Evolutionary conservation across 139 green algal genomes (phyloP).

Genomic region (Diplosphaera chodatii): DNA sequence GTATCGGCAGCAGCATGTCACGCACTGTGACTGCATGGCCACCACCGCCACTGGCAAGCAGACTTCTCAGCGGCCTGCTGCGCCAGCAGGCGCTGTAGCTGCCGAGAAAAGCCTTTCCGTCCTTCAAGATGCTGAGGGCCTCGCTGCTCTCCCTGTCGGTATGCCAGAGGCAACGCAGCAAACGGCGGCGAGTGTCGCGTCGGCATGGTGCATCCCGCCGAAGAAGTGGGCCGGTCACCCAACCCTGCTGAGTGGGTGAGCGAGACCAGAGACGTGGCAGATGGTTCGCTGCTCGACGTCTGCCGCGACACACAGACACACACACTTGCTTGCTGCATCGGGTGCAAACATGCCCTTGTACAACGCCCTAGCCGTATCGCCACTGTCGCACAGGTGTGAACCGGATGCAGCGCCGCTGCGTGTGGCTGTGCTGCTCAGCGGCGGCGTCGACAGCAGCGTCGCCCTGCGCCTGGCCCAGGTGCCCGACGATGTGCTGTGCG

Average conservation of each 20-base stretch:
- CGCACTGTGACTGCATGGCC: too few species aligned
- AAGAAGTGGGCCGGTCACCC: neutral
- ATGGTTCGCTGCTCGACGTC: too few species aligned
- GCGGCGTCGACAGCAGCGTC: constrained; percentile 94
- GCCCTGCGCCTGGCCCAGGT: constrained; percentile 63
- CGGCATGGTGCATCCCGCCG: neutral
- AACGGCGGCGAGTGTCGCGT: too few species aligned
- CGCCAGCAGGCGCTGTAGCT: too few species aligned
- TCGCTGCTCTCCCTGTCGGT: too few species aligned
- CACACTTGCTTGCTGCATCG: too few species aligned
- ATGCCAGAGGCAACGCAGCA: too few species aligned
- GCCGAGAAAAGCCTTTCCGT: neutral
- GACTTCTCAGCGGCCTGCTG: neutral
- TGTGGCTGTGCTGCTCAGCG: constrained; percentile 84
- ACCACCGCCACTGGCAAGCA: neutral
- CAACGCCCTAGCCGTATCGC: too few species aligned
- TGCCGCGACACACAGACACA: too few species aligned
- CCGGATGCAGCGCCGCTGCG: constrained; percentile 19
- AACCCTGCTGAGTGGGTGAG: neutral
- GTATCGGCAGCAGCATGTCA: neutral
- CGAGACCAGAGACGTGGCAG: too few species aligned
- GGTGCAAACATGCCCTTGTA: too few species aligned
- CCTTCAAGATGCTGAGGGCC: neutral
- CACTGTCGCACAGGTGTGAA: constrained; percentile 14
- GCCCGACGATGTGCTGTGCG: neutral